Conservation (phyloP, 192 early-diverging fungal genomes). For the Podila epigama region DNA sequence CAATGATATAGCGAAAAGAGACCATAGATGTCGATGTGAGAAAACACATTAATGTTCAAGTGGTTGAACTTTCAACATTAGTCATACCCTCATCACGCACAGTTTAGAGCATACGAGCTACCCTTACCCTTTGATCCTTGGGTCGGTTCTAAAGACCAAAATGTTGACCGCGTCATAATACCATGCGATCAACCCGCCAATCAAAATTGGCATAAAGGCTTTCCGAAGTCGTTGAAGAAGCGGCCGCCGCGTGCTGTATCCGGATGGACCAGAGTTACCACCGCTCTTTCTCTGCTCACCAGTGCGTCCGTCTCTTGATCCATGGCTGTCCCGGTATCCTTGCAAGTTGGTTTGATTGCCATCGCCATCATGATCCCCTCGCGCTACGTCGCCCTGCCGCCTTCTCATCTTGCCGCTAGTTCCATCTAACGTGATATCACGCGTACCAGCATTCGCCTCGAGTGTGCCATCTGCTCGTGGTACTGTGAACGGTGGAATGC, state of each 20-base stretch:
- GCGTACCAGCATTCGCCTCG: constrained; percentile 15
- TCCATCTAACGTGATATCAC: background rate
- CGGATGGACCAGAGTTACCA: background rate
- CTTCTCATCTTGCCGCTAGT: constrained; percentile 31
- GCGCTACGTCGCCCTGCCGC: constrained; percentile 8
- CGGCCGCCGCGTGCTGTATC: constrained; percentile 5
- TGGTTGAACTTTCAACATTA: too few relatives aligned
- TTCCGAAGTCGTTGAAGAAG: constrained; percentile 19
- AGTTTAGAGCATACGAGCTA: too few relatives aligned
- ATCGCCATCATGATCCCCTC: constrained; percentile 38
- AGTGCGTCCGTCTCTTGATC: background rate
- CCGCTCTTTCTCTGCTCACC: background rate
- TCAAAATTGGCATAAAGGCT: constrained; percentile 11
- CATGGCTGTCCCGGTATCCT: constrained; percentile 39
- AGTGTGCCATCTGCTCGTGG: constrained; percentile 42
- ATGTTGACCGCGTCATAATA: constrained; percentile 35
- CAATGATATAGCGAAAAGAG: too few relatives aligned
- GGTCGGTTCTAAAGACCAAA: constrained; percentile 26
- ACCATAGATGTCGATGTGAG: too few relatives aligned
- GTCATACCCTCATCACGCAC: too few relatives aligned
- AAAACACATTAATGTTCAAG: too few relatives aligned
- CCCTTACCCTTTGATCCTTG: constrained; percentile 44
- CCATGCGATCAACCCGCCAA: constrained; percentile 24
- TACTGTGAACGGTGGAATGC: constrained; percentile 42
- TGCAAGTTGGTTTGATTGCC: constrained; percentile 31